Percentiles rank a stretch among this genome's conserved stretches.
These are phyloP conservation scores for Myxozyma geophila DNA, from an alignment of 805 yeast species.

Conservation along the genomic window DNA sequence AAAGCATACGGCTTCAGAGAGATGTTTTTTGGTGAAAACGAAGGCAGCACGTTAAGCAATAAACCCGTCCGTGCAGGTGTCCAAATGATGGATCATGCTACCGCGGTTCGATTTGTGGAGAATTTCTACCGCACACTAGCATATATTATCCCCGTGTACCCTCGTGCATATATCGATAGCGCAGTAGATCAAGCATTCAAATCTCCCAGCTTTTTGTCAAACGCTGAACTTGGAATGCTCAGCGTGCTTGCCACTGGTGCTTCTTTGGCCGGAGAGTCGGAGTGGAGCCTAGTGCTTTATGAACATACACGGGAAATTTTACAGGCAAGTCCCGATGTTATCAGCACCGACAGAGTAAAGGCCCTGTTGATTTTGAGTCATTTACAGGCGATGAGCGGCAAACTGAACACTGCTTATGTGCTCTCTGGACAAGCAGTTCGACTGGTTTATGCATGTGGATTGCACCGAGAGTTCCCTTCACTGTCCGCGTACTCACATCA, in stretches of 20 bases:
- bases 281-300: constrained; percentile 20
- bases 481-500: constrained; percentile 25
- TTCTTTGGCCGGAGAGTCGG: constrained; percentile 26
- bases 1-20: constrained; percentile 32
- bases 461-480: constrained; percentile 33
- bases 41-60: background rate
- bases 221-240: constrained; percentile 27
- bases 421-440: constrained; percentile 32
- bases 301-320: constrained; percentile 23
- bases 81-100: constrained; percentile 22
- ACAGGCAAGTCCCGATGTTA: constrained; percentile 20
- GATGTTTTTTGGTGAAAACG: constrained; percentile 28
- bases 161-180: constrained; percentile 20
- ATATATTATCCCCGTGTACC: constrained; percentile 31
- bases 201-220: background rate
- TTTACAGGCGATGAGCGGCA: constrained; percentile 32
- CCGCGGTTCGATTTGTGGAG: constrained; percentile 24
- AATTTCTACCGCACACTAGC: constrained; percentile 26
- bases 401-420: constrained; percentile 21
- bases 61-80: constrained; percentile 4
- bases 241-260: constrained; percentile 32
- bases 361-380: constrained; percentile 25
- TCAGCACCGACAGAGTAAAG: constrained; percentile 31
- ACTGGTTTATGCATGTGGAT: constrained; percentile 32
- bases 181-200: constrained; percentile 18